Evolutionary conservation across 2,329 filamentous ascomycete species (phyloP), one percentile per base, ranked within the genome.

Genomic region (Phyllachora maydis): DNA sequence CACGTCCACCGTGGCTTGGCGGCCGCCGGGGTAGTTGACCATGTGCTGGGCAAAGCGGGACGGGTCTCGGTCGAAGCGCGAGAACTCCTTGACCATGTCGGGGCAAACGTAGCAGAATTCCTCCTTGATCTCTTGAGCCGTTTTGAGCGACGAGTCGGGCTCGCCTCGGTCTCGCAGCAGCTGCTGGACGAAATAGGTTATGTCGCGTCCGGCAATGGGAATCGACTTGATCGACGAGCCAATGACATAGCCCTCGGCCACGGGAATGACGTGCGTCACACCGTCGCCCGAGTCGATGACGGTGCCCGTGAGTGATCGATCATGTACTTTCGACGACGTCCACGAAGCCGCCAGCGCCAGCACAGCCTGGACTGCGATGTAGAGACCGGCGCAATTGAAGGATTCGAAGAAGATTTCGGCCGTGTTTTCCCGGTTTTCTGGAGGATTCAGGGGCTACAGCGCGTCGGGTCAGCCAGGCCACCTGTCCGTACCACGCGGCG

Each of bases 391-490:
- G 49, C 88, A 95, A 56, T 98, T 98, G 63, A 98, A 98, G 4
- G 88, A 95, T 47, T 98, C 88, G 56, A 98, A 98, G 69, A 98
- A 93, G 52, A 98, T 98, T 49, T 98, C 88, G 49, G 88, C 88
- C 14, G 88, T 95, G 48, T 92, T 93, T 53, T 98, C 88, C 44
- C 88, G 82, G 53, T 98, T 95, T 56, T 98, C 88, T 14, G 88
- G 88, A 17, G 88, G 88, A 50, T 98, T 98, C 43, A 98, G 64
- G 33, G 88, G 88, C 78, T 92, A 38, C 2, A 7, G 11, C 15
- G 4, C n/a, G n/a, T n/a, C n/a, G n/a, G n/a, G n/a, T n/a, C n/a
- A 11, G 26, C 35, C 23, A 36, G n/a, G 30, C 13, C 2, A 32
- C 11, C 25, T 23, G 21, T 8, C 8, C 5, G 10, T 5, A 22